These are phyloP conservation scores for Tubosaeta sp. DNA, from an alignment of 768 basidiomycete genomes.

Conservation along the genomic window DNA sequence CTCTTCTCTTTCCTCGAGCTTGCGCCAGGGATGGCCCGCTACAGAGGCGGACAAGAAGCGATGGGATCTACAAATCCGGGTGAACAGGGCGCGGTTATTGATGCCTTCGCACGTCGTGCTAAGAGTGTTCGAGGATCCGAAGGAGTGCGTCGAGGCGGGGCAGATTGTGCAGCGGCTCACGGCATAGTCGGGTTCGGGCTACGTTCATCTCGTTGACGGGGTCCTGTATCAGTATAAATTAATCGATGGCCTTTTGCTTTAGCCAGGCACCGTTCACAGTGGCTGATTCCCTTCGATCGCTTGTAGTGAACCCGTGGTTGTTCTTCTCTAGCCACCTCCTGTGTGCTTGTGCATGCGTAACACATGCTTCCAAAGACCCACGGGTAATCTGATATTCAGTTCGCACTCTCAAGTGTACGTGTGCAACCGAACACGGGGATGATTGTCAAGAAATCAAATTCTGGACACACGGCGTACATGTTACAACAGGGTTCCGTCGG, in stretches of 20 bases:
- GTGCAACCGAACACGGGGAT: not conserved
- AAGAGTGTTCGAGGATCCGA: slow-evolving; percentile 64
- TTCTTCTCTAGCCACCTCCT: not conserved
- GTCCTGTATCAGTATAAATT: not conserved
- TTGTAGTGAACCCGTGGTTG: not conserved
- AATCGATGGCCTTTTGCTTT: not conserved
- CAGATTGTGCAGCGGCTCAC: slow-evolving; percentile 33
- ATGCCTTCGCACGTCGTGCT: slow-evolving; percentile 56
- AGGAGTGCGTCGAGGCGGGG: slow-evolving; percentile 63
- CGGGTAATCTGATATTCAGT: not conserved
- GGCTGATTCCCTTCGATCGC: not conserved
- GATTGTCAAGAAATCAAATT: not conserved
- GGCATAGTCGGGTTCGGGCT: not conserved
- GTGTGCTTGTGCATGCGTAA: not conserved
- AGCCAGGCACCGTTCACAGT: not conserved
- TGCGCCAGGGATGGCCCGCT: slow-evolving; percentile 19
- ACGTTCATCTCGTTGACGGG: slow-evolving; percentile 1
- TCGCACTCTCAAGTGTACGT: not conserved
- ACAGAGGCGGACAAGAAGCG: slow-evolving; percentile 55
- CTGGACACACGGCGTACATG: not conserved
- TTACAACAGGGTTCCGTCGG: not conserved
- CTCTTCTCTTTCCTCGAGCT: slow-evolving; percentile 21
- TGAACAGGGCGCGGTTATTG: slow-evolving; percentile 56
- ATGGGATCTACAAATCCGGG: slow-evolving; percentile 55
- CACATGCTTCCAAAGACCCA: not conserved